Conservation (phyloP, 192 early-diverging fungal genomes). For the Linnemannia hyalina region DNA sequence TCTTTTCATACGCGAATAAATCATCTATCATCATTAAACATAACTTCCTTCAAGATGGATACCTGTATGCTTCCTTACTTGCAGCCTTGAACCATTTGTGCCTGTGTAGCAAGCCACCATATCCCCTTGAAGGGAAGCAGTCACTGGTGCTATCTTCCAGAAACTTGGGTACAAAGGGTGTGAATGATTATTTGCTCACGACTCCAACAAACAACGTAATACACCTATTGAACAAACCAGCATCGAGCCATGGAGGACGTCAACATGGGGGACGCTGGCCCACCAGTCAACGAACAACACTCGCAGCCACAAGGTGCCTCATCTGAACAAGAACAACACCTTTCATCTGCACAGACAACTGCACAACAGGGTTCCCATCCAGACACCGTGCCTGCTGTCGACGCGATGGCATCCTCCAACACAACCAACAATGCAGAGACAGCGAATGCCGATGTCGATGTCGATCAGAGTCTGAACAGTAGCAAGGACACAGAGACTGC, state of each 20-base stretch:
- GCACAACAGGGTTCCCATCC: not conserved
- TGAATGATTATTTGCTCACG: not conserved
- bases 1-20: conserved; percentile 9
- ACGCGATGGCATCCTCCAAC: not conserved
- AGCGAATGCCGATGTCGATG: not conserved
- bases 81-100: not conserved
- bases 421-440: not conserved
- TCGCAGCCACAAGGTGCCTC: not conserved
- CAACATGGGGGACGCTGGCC: conserved; percentile 29
- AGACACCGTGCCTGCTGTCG: not conserved
- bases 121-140: not conserved
- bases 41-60: too few relatives aligned
- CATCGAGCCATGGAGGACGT: conserved; percentile 44
- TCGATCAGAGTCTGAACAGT: not conserved
- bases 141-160: not conserved
- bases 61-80: too few relatives aligned
- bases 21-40: not conserved
- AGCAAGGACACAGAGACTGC: not conserved
- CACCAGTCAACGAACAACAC: too few relatives aligned
- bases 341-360: not conserved
- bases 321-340: not conserved
- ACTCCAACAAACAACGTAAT: not conserved
- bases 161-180: not conserved
- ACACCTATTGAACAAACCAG: not conserved
- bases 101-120: not conserved